Evolutionary conservation across 2,329 filamentous ascomycete species (phyloP), one percentile per base, ranked within the genome.

Genomic region (Neofusicoccum umdonicola): DNA sequence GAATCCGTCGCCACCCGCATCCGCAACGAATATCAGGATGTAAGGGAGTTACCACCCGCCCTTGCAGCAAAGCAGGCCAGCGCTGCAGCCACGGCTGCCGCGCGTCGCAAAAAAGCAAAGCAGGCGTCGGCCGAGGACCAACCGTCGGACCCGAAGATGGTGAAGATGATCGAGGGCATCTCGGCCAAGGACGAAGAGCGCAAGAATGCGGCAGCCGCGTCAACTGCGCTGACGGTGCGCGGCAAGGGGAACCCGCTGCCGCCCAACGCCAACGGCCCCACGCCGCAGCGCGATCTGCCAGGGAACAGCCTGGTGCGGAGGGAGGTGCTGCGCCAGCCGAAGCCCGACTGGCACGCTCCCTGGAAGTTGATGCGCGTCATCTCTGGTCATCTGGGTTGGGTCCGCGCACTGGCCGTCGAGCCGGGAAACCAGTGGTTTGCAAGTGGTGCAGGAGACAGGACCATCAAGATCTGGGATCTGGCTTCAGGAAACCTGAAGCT

Each of bases 301-400:
- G 82, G 82, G 1, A 83, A 82, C 65, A 87, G 86, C 69, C 76
- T 90, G 64, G 85, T 90, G 17, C 81, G 87, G 65, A 84, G 87
- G 70, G 86, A 88, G 47, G 86, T 85, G 15, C 85, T 89, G 63
- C 82, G 86, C 70, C 88, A 89, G 70, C 83, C 88, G 65, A 92
- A 89, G 76, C 96, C 96, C 0, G 90, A 97, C 65, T 99, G 95
- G 95, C 95, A 99, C 76, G 87, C 93, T 67, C 96, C 96, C 12
- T 99, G 96, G 95, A 98, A 97, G 84, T 84, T 98, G 66, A 96
- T 97, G 90, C 88, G 95, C 67, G 96, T 99, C 67, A 97, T 99
- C 69, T 97, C 93, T 0, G 95, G 96, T 15, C 95, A 98, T 76
- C 79, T 99, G 71, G 95, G 95, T 31, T 99, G 95, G 95, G 95